These are phyloP conservation scores for Protea cynaroides DNA, from an alignment of 164 flowering plant genomes.

Conservation along the genomic window DNA sequence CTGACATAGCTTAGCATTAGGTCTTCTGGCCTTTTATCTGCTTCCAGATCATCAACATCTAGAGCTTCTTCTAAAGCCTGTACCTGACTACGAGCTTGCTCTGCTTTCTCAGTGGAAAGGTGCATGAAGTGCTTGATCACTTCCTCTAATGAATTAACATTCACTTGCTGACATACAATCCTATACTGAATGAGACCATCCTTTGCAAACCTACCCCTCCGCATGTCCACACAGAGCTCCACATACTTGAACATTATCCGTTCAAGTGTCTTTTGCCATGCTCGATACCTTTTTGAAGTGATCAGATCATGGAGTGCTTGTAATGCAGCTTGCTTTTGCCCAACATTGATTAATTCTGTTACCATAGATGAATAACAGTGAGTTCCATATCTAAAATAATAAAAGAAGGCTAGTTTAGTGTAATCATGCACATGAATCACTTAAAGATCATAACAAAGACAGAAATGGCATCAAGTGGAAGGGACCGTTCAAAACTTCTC, in stretches of 20 bases:
- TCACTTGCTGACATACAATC: background rate
- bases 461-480: too few species aligned
- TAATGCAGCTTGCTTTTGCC: slow-evolving; percentile 74
- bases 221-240: too few species aligned
- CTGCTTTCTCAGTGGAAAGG: slow-evolving; percentile 74
- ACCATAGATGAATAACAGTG: slow-evolving; percentile 7
- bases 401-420: background rate
- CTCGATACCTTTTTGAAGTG: too few species aligned
- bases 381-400: background rate
- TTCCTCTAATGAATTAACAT: too few species aligned
- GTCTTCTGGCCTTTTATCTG: too few species aligned
- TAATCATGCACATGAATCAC: background rate
- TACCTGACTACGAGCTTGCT: slow-evolving; percentile 80
- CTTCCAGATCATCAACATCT: slow-evolving; percentile 50
- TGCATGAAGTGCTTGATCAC: too few species aligned
- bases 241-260: too few species aligned
- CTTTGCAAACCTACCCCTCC: too few species aligned
- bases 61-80: slow-evolving; percentile 90
- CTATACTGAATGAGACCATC: slow-evolving; percentile 64
- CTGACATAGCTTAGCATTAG: slow-evolving; percentile 95
- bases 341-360: slow-evolving; percentile 32
- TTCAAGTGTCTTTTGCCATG: too few species aligned
- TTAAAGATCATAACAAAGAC: background rate
- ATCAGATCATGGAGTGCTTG: too few species aligned
- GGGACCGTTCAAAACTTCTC: too few species aligned